Conservation (phyloP, 805 yeast species). For the Spathaspora girioi region DNA sequence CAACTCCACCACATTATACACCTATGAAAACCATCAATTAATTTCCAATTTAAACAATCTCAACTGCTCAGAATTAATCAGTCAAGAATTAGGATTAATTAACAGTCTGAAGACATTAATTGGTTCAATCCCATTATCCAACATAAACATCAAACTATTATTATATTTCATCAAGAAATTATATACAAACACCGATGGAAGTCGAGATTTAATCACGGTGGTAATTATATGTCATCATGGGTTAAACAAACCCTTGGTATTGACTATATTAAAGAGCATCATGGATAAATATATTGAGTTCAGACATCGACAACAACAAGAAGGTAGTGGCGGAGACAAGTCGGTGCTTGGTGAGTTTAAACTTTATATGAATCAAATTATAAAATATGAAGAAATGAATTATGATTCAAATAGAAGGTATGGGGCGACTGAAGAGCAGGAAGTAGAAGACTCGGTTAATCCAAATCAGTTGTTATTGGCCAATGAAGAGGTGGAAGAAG, state of each 20-base stretch:
- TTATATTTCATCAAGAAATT: constrained; percentile 49
- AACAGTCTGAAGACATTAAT: constrained; percentile 44
- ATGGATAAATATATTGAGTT: constrained; percentile 47
- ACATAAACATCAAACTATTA: constrained; percentile 20
- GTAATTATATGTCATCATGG: constrained; percentile 43
- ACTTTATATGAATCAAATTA: constrained; percentile 52
- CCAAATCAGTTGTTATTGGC: constrained; percentile 39
- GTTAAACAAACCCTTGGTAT: constrained; percentile 43
- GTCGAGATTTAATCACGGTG: constrained; percentile 51
- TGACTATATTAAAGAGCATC: constrained; percentile 46
- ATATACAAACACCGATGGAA: constrained; percentile 37
- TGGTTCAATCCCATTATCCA: constrained; percentile 31
- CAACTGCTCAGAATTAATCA: constrained; percentile 51
- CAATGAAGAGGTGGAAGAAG: constrained; percentile 59
- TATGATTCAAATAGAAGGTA: constrained; percentile 32
- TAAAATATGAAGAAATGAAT: constrained; percentile 49
- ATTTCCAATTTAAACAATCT: constrained; percentile 38
- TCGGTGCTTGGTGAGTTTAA: constrained; percentile 49
- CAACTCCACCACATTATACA: constrained; percentile 58
- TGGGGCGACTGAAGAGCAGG: constrained; percentile 26
- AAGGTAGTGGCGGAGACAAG: constrained; percentile 7
- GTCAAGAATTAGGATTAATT: constrained; percentile 52
- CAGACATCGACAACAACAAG: constrained; percentile 22
- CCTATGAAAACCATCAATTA: constrained; percentile 49
- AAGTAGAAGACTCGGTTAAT: constrained; percentile 19